Conservation (phyloP, 2,329 filamentous ascomycete species). For the Herpomyces periplanetae region DNA sequence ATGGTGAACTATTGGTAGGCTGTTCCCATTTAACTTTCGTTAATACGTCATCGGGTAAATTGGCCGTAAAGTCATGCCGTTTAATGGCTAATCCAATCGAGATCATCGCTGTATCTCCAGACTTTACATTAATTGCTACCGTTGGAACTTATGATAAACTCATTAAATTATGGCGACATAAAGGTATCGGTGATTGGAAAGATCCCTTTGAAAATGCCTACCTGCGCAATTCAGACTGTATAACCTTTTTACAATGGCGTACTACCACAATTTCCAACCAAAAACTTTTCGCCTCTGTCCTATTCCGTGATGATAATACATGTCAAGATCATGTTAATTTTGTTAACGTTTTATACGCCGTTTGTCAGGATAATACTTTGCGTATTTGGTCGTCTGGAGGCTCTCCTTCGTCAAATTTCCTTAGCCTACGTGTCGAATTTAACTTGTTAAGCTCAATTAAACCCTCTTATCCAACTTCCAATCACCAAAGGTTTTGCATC, state of each 20-base stretch:
- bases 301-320: too few relatives aligned
- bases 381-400: constrained; percentile 52
- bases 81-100: constrained; percentile 35
- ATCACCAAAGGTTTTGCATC: constrained; percentile 23
- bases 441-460: constrained; percentile 33
- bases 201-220: constrained; percentile 68
- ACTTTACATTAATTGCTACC: constrained; percentile 52
- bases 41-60: constrained; percentile 10
- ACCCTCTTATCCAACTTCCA: constrained; percentile 9
- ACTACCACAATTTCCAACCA: constrained; percentile 23
- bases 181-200: constrained; percentile 45
- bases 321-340: too few relatives aligned
- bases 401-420: constrained; percentile 22
- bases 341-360: constrained; percentile 68
- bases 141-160: constrained; percentile 36
- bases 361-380: constrained; percentile 38
- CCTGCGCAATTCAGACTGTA: constrained; percentile 35
- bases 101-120: constrained; percentile 40
- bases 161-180: constrained; percentile 64
- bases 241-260: constrained; percentile 48
- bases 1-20: constrained; percentile 47
- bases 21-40: constrained; percentile 29
- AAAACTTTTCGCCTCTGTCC: too few relatives aligned
- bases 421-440: constrained; percentile 43
- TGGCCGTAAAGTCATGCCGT: constrained; percentile 23